These are phyloP conservation scores for Xanthoparmelia taractica DNA, from an alignment of 495 filamentous ascomycete genomes.

Conservation along the genomic window DNA sequence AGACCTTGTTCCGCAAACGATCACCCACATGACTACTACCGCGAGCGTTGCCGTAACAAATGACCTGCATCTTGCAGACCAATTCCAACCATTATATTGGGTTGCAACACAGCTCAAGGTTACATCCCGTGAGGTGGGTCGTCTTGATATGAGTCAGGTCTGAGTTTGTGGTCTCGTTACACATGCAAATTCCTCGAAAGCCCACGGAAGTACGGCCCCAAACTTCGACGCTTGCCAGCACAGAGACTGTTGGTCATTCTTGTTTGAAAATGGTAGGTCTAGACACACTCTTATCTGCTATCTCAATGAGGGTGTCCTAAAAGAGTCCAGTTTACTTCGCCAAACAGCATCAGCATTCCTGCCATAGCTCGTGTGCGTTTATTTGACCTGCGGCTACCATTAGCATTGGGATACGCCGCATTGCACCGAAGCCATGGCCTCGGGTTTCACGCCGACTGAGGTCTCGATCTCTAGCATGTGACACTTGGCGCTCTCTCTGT, in stretches of 20 bases:
- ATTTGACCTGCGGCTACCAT: slow-evolving; percentile 15
- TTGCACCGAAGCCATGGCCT: slow-evolving; percentile 12
- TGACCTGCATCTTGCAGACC: neutral
- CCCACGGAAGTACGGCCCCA: neutral
- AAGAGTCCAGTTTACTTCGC: neutral
- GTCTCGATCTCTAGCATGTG: neutral
- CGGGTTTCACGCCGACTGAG: slow-evolving; percentile 6
- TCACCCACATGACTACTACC: slow-evolving; percentile 1
- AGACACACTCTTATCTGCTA: slow-evolving; percentile 11
- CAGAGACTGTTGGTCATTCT: slow-evolving; percentile 10
- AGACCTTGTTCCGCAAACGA: slow-evolving; percentile 8
- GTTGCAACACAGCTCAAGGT: slow-evolving; percentile 14
- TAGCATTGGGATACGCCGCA: slow-evolving; percentile 6
- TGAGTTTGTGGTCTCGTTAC: neutral
- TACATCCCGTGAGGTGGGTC: slow-evolving; percentile 5
- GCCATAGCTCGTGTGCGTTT: slow-evolving; percentile 14
- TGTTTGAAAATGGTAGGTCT: slow-evolving; percentile 12
- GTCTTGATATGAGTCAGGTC: neutral
- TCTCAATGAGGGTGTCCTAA: neutral
- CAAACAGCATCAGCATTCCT: neutral
- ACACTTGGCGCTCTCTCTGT: neutral
- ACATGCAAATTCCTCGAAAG: slow-evolving; percentile 4
- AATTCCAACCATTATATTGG: neutral
- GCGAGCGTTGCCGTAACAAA: neutral
- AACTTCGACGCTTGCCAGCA: slow-evolving; percentile 19